Percentiles rank a stretch among this genome's conserved stretches.
phyloP scores from a whole-genome alignment of 2,329 filamentous ascomycete genomes.

The Scedosporium minutisporum region DNA sequence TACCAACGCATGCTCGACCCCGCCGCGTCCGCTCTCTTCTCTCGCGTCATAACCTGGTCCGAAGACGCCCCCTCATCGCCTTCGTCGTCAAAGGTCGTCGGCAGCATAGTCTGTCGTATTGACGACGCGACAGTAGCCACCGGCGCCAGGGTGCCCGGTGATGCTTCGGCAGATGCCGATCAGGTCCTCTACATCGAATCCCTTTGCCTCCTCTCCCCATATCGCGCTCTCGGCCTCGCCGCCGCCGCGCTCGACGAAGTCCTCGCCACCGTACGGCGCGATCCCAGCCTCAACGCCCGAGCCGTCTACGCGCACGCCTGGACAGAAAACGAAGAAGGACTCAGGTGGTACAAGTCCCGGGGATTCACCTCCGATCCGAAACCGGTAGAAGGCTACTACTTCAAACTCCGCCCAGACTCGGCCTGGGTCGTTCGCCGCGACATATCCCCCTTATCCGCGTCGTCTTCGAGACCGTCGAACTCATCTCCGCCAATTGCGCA shows the following conservation, averaged over 20 bases:
- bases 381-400: conserved; percentile 50
- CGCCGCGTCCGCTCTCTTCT: conserved; percentile 41
- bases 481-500: conserved; percentile 9
- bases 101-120: conserved; percentile 53
- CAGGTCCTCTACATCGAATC: conserved; percentile 56
- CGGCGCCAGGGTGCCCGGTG: conserved; percentile 11
- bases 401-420: conserved; percentile 49
- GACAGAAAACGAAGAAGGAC: conserved; percentile 54
- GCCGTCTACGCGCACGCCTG: conserved; percentile 57
- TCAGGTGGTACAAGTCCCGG: conserved; percentile 51
- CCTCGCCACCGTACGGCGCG: conserved; percentile 25
- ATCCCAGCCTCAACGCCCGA: conserved; percentile 26
- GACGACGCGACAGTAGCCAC: conserved; percentile 24
- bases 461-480: conserved; percentile 8
- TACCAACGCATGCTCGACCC: conserved; percentile 46
- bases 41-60: conserved; percentile 49
- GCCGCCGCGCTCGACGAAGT: conserved; percentile 47
- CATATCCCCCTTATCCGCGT: conserved; percentile 19
- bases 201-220: conserved; percentile 53
- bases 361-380: conserved; percentile 42
- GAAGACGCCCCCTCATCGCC: conserved; percentile 23
- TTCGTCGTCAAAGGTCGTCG: conserved; percentile 41
- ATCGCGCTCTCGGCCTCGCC: conserved; percentile 49
- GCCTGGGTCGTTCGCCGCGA: conserved; percentile 49
- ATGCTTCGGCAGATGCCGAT: conserved; percentile 10